A percentile compares a stretch with the other conserved stretches of the same genome.
phyloP scores from a whole-genome alignment of 2,329 filamentous ascomycete genomes.

The Beauveria varroae region DNA sequence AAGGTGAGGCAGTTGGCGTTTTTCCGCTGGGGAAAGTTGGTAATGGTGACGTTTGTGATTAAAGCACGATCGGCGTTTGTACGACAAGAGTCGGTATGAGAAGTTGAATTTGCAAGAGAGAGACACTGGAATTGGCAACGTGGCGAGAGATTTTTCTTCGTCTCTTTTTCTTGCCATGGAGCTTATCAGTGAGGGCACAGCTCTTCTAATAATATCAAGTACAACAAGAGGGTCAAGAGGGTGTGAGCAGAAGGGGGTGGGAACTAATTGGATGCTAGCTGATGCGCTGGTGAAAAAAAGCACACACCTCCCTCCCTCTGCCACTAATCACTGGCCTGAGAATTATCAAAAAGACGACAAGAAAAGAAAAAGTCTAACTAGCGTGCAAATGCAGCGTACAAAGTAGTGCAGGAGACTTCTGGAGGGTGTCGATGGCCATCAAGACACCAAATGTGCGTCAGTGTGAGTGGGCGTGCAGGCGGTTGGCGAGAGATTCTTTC shows the following conservation, averaged over 20 bases:
- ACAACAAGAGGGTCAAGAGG: background rate
- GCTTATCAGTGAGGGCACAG: background rate
- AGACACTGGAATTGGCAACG: background rate
- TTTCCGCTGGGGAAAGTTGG: background rate
- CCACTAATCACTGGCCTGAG: background rate
- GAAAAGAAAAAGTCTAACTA: background rate
- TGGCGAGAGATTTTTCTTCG: background rate
- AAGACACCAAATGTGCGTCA: background rate
- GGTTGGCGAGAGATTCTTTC: background rate
- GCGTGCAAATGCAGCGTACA: background rate
- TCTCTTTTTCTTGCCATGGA: background rate
- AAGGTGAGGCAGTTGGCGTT: background rate
- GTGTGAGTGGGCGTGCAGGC: background rate
- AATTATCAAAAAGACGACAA: background rate
- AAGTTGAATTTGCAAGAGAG: background rate
- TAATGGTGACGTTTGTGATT: constrained; percentile 2
- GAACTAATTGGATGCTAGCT: background rate
- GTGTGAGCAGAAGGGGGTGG: background rate
- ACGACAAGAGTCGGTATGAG: background rate
- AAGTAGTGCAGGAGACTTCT: background rate
- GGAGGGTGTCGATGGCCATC: background rate
- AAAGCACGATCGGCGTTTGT: background rate
- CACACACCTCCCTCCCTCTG: background rate
- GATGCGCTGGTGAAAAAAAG: background rate
- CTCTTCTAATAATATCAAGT: background rate